Base-by-base conservation (phyloP, 192 early-diverging fungal genomes). In the Chytriomyces hyalinus region DNA sequence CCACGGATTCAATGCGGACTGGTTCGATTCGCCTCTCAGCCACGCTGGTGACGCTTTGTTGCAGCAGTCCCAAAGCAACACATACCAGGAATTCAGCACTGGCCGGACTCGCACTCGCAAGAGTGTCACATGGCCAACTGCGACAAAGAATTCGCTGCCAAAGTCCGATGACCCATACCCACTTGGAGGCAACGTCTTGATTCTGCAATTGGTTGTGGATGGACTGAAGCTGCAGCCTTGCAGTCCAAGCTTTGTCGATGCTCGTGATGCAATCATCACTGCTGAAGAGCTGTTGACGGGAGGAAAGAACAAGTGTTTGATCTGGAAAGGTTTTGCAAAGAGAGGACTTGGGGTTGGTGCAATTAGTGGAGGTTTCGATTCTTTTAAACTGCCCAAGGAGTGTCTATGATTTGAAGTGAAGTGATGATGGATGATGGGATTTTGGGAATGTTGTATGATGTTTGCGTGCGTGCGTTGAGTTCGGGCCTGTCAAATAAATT, bases 261-360 rank as follows among this genome's bases (percentile, higher is more conserved):
- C 88, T 6, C 77, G 88, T 24, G 85, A 85, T 65, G 83, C 86
- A 6, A 88, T 88, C 67, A n/a, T 89, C 28, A 76, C 66, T 22
- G 88, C 86, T 9, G 81, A 88, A 49, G 62, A 86, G 43, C 20
- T 84, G 5, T 63, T 81, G 53, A 82, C 76, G 49, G 66, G 76
- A 6, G 88, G 85, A 0, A 75, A 72, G 48, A 81, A 88, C 80
- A 59, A 66, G 48, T 89, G 88, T 65, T 45, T 68, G 50, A 64
- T 89, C 20, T 89, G 86, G 84, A 81, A 80, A 61, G 87, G 48
- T 36, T 88, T 98, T 88, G 91, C 97, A 20, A 95, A 94, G 81
- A 91, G 97, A 57, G 97, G 97, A 22, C 80, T 98, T 48, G 97
- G 97, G 3, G 75, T 83, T 3, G 86, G 87, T 68, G 95, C 96